Base-by-base conservation (phyloP, 176 grass and related monocot genomes). In the Cenchrus fungigraminus region DNA sequence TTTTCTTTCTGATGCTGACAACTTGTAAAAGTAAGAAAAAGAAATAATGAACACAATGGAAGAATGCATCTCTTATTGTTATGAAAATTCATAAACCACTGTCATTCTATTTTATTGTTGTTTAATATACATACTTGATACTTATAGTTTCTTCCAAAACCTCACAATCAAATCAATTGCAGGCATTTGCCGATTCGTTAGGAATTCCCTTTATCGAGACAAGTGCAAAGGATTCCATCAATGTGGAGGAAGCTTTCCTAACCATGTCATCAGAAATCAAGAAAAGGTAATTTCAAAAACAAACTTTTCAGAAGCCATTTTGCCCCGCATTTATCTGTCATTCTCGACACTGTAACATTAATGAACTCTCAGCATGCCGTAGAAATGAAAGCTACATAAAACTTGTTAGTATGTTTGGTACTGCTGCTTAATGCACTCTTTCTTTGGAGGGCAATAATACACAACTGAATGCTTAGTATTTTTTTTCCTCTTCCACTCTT, bases 231-330 rank as follows among this genome's bases (percentile, higher is more conserved):
- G 95, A 94, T 20, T 85, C 95, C 34, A 90, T 95, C 85, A 95
- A 98, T 89, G 95, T 98, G 42, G 93, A 98, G 85, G 82, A 93
- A 86, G 93, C 95, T 90, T 98, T 98, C 80, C 85, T 95, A 75
- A 93, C 87, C 44, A 98, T 98, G 95, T 93, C 92, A 83, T 82
- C 95, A 79, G 93, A 98, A 91, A 92, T 95, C 65, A 98, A 98
- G 92, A 91, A 79, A 78, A 93, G 89, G 95, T 98, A 90, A 73
- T 25, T 5, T 20, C 28, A 82, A 66, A 19, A 73, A 37, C 31
- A 22, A 6, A 9, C 19, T 20, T 71, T 47, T 25, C 53, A 10
- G 22, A 54, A 53, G 56, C 37, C 8, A 9, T 28, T 75, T 76
- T 45, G 16, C 65, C 80, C 80, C 15, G 4, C 60, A 51, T 1